Conservation (phyloP, 2,329 filamentous ascomycete species). For the Coleophoma eucalyptorum region DNA sequence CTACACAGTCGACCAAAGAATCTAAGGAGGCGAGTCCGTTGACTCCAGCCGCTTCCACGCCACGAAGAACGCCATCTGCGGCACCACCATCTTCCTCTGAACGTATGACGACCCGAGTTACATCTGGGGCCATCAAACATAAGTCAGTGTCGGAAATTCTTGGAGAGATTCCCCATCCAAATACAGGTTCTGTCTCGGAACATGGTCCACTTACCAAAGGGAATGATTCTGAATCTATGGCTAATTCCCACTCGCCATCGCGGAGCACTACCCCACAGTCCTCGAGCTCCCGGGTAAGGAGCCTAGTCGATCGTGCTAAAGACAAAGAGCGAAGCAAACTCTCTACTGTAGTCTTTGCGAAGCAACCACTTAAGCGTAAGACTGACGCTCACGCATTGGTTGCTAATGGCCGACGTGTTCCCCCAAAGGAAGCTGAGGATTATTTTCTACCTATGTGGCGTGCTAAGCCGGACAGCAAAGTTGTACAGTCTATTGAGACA, state of each 20-base stretch:
- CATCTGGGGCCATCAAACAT: conserved; percentile 65
- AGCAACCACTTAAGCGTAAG: conserved; percentile 47
- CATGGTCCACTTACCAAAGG: conserved; percentile 9
- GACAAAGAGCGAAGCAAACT: conserved; percentile 61
- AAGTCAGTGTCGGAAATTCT: conserved; percentile 73
- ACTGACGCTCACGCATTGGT: conserved; percentile 18
- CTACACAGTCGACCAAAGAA: conserved; percentile 6
- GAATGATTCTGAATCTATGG: conserved; percentile 14
- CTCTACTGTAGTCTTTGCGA: conserved; percentile 76
- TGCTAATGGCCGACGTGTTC: conserved; percentile 5
- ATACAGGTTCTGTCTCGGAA: conserved; percentile 14
- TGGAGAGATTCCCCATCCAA: conserved; percentile 48
- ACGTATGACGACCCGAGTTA: conserved; percentile 65
- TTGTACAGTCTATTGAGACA: conserved; percentile 63
- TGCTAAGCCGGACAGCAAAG: conserved; percentile 53
- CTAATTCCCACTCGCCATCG: conserved; percentile 18
- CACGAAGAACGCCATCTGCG: conserved; percentile 23
- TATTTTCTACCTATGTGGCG: conserved; percentile 63
- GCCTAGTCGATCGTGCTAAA: conserved; percentile 32
- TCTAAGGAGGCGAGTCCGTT: conserved; percentile 3
- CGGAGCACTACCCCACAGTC: conserved; percentile 40
- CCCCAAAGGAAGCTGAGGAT: conserved; percentile 40
- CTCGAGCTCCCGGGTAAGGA: conserved; percentile 26
- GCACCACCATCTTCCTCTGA: conserved; percentile 33
- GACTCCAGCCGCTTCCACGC: conserved; percentile 12